These are phyloP conservation scores for Colletotrichum trifolii DNA, from an alignment of 2,329 filamentous ascomycete species.

Conservation along the genomic window DNA sequence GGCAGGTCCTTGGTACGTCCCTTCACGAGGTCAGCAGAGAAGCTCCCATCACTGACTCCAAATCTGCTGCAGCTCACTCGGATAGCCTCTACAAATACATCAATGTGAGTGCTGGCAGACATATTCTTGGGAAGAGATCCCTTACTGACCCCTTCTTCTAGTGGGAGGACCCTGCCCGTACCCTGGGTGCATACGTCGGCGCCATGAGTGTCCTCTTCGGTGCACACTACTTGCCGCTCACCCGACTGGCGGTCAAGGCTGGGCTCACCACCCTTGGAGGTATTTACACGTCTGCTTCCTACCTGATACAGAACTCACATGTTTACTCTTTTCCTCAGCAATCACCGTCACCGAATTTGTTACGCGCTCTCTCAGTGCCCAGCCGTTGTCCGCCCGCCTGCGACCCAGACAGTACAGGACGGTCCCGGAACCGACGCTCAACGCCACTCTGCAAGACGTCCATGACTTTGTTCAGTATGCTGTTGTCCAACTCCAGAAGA, in stretches of 20 bases:
- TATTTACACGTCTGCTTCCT: background rate
- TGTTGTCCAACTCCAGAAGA: conserved; percentile 10
- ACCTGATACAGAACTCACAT: background rate
- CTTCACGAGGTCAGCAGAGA: too few species aligned
- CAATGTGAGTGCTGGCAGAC: background rate
- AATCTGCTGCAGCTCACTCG: background rate
- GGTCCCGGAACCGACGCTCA: conserved; percentile 15
- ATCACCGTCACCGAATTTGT: conserved; percentile 23
- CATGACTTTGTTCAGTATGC: conserved; percentile 26
- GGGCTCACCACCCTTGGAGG: conserved; percentile 20
- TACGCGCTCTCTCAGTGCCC: conserved; percentile 12
- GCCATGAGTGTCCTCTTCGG: conserved; percentile 17
- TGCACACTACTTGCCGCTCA: conserved; percentile 21
- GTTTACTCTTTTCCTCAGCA: background rate
- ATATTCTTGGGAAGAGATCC: too few species aligned
- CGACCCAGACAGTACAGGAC: conserved; percentile 12
- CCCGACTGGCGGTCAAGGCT: conserved; percentile 18
- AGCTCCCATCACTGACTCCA: background rate
- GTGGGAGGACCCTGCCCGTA: conserved; percentile 29
- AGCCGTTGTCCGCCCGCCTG: conserved; percentile 15
- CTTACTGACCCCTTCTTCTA: background rate
- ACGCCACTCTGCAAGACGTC: conserved; percentile 18
- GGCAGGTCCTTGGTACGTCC: conserved; percentile 9
- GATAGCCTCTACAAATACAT: conserved; percentile 32
- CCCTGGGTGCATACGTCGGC: conserved; percentile 18